A percentile compares a stretch with the other conserved stretches of the same genome.
Conservation (phyloP, 345 rosid species). For the Sisymbrium altissimum region DNA sequence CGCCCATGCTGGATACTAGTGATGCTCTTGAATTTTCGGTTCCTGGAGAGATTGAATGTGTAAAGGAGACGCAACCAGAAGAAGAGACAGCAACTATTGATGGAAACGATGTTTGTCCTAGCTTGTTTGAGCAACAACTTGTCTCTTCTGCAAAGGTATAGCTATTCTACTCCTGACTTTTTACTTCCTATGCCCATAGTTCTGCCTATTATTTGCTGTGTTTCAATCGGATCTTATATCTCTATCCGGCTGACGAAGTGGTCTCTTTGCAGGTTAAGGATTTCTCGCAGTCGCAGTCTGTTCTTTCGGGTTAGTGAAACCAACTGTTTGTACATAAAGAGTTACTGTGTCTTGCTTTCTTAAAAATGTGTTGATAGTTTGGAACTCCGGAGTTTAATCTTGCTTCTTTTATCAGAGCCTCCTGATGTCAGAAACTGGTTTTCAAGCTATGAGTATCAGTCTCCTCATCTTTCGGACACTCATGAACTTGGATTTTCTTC, state of each 20-base stretch:
- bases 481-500: constrained; percentile 23
- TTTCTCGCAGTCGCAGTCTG: constrained; percentile 18
- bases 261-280: constrained; percentile 38
- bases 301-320: constrained; percentile 47
- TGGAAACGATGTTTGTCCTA: neutral
- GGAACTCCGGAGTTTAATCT: neutral
- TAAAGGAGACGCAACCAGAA: constrained; percentile 16
- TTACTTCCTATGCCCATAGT: neutral
- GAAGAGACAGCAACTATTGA: neutral
- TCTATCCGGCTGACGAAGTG: neutral
- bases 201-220: too few species aligned
- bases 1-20: constrained; percentile 43
- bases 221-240: neutral
- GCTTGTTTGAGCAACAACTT: constrained; percentile 8
- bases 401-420: constrained; percentile 44
- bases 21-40: constrained; percentile 34
- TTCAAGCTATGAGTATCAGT: constrained; percentile 45
- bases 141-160: constrained; percentile 21
- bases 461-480: constrained; percentile 37
- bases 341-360: neutral
- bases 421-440: constrained; percentile 57
- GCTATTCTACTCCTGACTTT: neutral
- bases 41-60: constrained; percentile 30
- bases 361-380: neutral
- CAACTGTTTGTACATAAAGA: neutral